Evolutionary conservation across 1,139 yeast species (phyloP).

Genomic region (Geotrichum reessii): DNA sequence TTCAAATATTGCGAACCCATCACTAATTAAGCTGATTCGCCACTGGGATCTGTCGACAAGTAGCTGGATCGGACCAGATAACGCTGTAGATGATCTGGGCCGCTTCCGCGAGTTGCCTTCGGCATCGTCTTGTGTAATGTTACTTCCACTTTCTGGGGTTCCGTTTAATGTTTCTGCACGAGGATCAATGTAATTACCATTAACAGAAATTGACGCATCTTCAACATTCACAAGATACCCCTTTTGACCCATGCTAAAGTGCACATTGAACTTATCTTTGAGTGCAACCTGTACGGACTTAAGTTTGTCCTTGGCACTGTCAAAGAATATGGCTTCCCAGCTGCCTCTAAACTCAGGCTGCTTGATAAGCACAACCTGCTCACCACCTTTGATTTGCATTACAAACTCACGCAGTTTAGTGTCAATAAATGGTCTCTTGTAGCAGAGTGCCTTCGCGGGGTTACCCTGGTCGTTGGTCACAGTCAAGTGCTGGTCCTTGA

Average conservation of each 20-base stretch:
- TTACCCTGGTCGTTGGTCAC: background rate
- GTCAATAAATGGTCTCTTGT: conserved; percentile 58
- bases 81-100: background rate
- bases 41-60: conserved; percentile 12
- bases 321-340: conserved; percentile 5
- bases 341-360: background rate
- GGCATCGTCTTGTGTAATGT: background rate
- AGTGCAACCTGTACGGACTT: conserved; percentile 5
- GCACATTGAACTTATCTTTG: conserved; percentile 2
- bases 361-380: conserved; percentile 10
- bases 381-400: conserved; percentile 45
- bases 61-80: conserved; percentile 6
- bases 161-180: background rate
- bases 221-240: background rate
- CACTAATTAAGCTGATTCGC: conserved; percentile 8
- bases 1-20: conserved; percentile 3
- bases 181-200: background rate
- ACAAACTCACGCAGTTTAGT: conserved; percentile 47
- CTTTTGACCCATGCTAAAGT: conserved; percentile 1
- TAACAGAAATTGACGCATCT: conserved; percentile 1
- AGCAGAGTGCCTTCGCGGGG: conserved; percentile 27
- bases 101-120: conserved; percentile 2
- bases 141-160: background rate
- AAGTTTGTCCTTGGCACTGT: background rate
- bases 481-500: conserved; percentile 26